Percentiles rank a stretch among this genome's conserved stretches.
phyloP scores from a whole-genome alignment of 495 filamentous ascomycete genomes.

The Clavariopsis aquatica region DNA sequence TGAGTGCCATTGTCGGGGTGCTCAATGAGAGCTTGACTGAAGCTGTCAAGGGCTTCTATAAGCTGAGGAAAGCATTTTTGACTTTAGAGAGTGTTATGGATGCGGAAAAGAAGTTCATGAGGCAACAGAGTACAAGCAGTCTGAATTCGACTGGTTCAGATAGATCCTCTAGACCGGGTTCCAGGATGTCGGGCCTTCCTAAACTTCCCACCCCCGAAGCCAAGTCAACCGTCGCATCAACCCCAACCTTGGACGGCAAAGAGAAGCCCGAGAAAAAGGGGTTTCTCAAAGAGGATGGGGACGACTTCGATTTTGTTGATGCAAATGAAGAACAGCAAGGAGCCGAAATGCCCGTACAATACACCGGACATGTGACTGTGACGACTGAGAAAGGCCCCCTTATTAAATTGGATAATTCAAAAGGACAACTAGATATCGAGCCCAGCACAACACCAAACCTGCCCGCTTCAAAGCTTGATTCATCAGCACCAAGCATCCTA shows the following conservation, averaged over 20 bases:
- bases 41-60: conserved; percentile 88
- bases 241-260: conserved; percentile 5
- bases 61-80: conserved; percentile 83
- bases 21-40: conserved; percentile 93
- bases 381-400: conserved; percentile 32
- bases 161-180: conserved; percentile 14
- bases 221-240: conserved; percentile 10
- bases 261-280: conserved; percentile 9
- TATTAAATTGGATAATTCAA: conserved; percentile 41
- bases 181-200: conserved; percentile 15
- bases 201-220: neutral
- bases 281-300: conserved; percentile 37
- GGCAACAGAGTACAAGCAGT: conserved; percentile 38
- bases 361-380: conserved; percentile 45
- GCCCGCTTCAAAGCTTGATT: conserved; percentile 5
- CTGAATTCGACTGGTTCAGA: conserved; percentile 31
- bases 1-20: conserved; percentile 84
- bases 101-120: conserved; percentile 61
- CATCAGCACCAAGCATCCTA: conserved; percentile 7
- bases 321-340: conserved; percentile 45
- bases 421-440: conserved; percentile 11
- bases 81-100: conserved; percentile 75
- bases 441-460: conserved; percentile 17
- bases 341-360: conserved; percentile 28
- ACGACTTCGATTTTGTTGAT: conserved; percentile 51